phyloP scores from a whole-genome alignment of 225 moss, liverwort and hornwort genomes.

The Antitrichia curtipendula region DNA sequence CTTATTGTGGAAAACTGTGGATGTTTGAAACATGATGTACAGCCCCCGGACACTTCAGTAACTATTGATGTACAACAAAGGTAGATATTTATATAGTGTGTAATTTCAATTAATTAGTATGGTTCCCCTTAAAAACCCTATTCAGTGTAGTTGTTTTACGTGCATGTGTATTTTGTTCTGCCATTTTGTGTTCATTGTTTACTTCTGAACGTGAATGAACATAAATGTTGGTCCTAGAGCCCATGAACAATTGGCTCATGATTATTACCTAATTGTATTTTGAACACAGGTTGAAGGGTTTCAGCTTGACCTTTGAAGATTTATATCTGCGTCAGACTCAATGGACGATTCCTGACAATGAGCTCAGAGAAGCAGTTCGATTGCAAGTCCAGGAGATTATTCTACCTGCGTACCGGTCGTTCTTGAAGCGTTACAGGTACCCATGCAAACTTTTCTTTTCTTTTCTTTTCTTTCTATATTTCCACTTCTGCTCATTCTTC shows the following conservation, averaged over 20 bases:
- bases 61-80: no score
- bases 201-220: not conserved
- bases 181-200: not conserved
- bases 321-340: conserved; percentile 70
- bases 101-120: no score
- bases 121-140: no score
- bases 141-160: not conserved
- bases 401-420: conserved; percentile 76
- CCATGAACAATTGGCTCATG: not conserved
- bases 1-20: no score
- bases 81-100: no score
- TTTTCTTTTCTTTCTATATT: not conserved
- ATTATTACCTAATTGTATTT: not conserved
- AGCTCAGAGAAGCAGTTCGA: conserved; percentile 73
- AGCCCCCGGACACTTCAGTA: no score
- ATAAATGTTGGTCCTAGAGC: not conserved
- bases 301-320: conserved; percentile 70
- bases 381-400: conserved; percentile 80
- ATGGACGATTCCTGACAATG: conserved; percentile 81
- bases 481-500: not conserved
- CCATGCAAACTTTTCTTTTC: not conserved
- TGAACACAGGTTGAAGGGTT: conserved; percentile 61
- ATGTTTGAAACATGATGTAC: no score
- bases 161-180: not conserved
- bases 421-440: conserved; percentile 79